Evolutionary conservation across 2,329 filamentous ascomycete species (phyloP).

Genomic region (Fusarium sp.): DNA sequence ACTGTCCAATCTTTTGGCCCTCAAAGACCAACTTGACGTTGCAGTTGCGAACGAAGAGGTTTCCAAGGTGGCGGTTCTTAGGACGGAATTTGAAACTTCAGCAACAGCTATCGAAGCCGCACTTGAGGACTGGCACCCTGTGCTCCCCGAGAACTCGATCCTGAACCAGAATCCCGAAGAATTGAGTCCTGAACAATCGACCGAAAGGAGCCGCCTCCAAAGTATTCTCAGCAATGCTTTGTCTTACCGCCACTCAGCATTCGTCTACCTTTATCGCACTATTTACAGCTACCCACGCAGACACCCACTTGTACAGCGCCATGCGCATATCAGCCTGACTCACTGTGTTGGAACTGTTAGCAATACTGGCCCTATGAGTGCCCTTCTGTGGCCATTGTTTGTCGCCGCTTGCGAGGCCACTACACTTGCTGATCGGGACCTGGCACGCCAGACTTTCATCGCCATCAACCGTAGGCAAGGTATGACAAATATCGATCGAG

Average conservation of each 20-base stretch:
- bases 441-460: conserved; percentile 64
- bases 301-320: conserved; percentile 64
- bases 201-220: conserved; percentile 59
- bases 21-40: conserved; percentile 63
- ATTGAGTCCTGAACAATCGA: conserved; percentile 38
- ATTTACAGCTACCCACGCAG: conserved; percentile 61
- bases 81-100: conserved; percentile 63
- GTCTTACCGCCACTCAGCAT: conserved; percentile 68
- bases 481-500: conserved; percentile 72
- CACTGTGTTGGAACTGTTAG: conserved; percentile 68
- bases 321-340: conserved; percentile 61
- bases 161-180: conserved; percentile 42
- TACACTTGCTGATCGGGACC: conserved; percentile 59
- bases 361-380: conserved; percentile 70
- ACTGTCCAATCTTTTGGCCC: conserved; percentile 65
- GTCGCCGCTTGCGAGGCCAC: conserved; percentile 71
- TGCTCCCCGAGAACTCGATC: conserved; percentile 55
- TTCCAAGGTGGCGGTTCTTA: conserved; percentile 60
- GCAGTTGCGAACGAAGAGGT: conserved; percentile 57
- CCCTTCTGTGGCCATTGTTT: conserved; percentile 73
- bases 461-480: conserved; percentile 68
- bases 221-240: conserved; percentile 70
- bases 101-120: conserved; percentile 67
- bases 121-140: conserved; percentile 67
- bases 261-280: conserved; percentile 68